Conservation (phyloP, 1,284 basidiomycete genomes). For the Sporisorium sorghi region DNA sequence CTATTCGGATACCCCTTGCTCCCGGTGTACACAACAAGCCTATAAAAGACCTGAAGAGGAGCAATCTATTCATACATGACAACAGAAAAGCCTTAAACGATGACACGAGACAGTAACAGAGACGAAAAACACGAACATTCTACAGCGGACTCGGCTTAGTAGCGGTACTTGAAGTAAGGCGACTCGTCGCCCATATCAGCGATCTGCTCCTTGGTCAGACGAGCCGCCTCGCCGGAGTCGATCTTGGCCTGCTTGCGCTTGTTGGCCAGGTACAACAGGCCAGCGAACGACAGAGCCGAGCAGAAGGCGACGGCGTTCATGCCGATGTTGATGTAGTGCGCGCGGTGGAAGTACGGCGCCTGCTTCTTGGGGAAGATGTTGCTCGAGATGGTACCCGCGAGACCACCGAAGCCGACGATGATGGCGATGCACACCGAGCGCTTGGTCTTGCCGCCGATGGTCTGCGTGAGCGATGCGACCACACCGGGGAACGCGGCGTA, state of each 20-base stretch:
- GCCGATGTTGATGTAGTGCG: slow-evolving; percentile 56
- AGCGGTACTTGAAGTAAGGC: slow-evolving; percentile 60
- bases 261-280: slow-evolving; percentile 47
- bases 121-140: background rate
- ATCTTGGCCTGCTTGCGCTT: slow-evolving; percentile 47
- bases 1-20: slow-evolving; percentile 13
- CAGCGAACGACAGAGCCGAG: slow-evolving; percentile 47
- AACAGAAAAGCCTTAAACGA: slow-evolving; percentile 6
- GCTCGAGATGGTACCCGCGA: slow-evolving; percentile 54
- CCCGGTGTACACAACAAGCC: background rate
- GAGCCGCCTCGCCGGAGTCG: slow-evolving; percentile 55
- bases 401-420: slow-evolving; percentile 57
- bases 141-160: slow-evolving; percentile 33
- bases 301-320: slow-evolving; percentile 46
- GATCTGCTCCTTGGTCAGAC: slow-evolving; percentile 38
- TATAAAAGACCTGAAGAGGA: background rate
- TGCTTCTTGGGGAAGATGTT: slow-evolving; percentile 58
- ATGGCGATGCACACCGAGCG: slow-evolving; percentile 55
- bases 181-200: slow-evolving; percentile 58
- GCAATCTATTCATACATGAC: slow-evolving; percentile 36
- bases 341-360: slow-evolving; percentile 53
- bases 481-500: slow-evolving; percentile 56
- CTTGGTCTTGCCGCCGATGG: slow-evolving; percentile 57
- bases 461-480: slow-evolving; percentile 55
- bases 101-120: slow-evolving; percentile 4